Percentiles rank a stretch among this genome's conserved stretches.
These are phyloP conservation scores for Nectriaceae sp. DNA, from an alignment of 2,329 filamentous ascomycete genomes.

Conservation along the genomic window DNA sequence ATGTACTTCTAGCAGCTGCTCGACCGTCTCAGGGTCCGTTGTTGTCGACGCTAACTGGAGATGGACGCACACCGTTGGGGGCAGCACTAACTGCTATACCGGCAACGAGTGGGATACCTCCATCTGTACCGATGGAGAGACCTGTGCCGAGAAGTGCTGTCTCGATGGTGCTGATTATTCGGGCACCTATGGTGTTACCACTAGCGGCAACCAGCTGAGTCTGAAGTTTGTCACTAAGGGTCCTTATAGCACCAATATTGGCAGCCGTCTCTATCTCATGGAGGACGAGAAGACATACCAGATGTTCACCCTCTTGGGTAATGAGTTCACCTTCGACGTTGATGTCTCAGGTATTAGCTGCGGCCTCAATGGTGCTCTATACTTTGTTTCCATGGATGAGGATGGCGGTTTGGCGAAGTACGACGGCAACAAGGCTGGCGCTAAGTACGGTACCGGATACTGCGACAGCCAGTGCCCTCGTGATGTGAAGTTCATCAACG, in stretches of 20 bases:
- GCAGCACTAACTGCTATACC: constrained; percentile 58
- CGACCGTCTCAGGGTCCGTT: constrained; percentile 49
- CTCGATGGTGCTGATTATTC: constrained; percentile 56
- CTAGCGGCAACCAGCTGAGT: constrained; percentile 52
- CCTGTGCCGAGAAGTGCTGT: constrained; percentile 52
- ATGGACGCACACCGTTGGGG: constrained; percentile 53
- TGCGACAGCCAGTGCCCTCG: constrained; percentile 56
- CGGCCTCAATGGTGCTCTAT: constrained; percentile 72
- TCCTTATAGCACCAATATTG: constrained; percentile 48
- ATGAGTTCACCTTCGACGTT: constrained; percentile 73
- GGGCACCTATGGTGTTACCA: constrained; percentile 54
- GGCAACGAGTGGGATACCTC: constrained; percentile 51
- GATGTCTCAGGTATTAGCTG: constrained; percentile 69
- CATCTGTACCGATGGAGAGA: constrained; percentile 40
- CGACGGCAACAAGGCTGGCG: constrained; percentile 51
- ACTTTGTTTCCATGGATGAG: constrained; percentile 63
- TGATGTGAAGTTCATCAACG: constrained; percentile 60
- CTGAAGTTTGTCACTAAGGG: constrained; percentile 60
- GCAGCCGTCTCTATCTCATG: constrained; percentile 66
- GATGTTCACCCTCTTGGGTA: constrained; percentile 64
- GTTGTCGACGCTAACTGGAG: constrained; percentile 64
- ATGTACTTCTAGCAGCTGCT: constrained; percentile 56
- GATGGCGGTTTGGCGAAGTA: constrained; percentile 57
- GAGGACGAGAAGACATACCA: constrained; percentile 62
- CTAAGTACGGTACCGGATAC: constrained; percentile 62